Evolutionary conservation across 345 rosid genomes (phyloP).

Genomic region (Citrus cavaleriei): DNA sequence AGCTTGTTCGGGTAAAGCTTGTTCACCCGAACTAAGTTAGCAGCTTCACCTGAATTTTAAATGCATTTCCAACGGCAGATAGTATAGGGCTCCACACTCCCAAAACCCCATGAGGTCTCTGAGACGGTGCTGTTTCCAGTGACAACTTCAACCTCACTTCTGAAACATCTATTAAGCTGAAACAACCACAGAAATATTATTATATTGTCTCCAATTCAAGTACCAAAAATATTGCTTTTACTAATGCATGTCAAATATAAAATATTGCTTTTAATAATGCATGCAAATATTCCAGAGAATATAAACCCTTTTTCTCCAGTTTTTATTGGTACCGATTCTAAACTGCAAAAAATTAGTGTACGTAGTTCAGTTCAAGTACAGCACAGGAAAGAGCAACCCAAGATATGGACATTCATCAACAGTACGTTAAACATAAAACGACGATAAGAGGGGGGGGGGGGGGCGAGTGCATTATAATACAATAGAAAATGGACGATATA

Average conservation of each 20-base stretch:
- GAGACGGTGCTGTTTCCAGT: slow-evolving; percentile 83
- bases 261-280: not conserved
- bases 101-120: slow-evolving; percentile 89
- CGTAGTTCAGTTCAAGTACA: not conserved
- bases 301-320: slow-evolving; percentile 2
- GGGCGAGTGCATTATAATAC: not conserved
- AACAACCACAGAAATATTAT: slow-evolving; percentile 19
- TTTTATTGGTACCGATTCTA: not conserved
- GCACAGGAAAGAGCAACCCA: not conserved
- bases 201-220: not conserved
- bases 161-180: slow-evolving; percentile 92
- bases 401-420: not conserved
- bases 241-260: not conserved
- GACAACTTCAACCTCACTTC: slow-evolving; percentile 87
- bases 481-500: no score
- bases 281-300: slow-evolving; percentile 2
- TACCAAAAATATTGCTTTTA: not conserved
- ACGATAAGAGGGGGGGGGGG: not conserved
- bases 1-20: not conserved
- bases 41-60: slow-evolving; percentile 82
- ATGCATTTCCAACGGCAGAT: slow-evolving; percentile 96
- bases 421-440: not conserved
- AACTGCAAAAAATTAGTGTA: not conserved
- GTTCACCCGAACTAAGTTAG: not conserved
- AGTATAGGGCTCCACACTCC: slow-evolving; percentile 97